Evolutionary conservation across 305 asterid genomes (phyloP).

Genomic region (Solanum aculeatissimum): DNA sequence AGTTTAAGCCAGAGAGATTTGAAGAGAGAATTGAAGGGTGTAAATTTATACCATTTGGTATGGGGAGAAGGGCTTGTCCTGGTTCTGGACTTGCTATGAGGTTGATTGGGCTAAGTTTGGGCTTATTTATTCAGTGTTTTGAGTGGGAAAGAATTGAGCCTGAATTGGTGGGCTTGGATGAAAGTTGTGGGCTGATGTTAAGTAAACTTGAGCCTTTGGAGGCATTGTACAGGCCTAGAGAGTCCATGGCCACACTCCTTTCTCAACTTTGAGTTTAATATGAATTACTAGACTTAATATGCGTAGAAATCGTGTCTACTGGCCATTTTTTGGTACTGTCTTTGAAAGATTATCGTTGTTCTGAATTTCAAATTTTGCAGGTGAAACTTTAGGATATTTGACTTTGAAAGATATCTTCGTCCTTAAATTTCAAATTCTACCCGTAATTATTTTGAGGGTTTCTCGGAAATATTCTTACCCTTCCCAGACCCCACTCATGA

Average conservation of each 20-base stretch:
- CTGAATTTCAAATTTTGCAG: not conserved
- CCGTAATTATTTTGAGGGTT: too few relatives aligned
- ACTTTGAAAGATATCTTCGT: not conserved
- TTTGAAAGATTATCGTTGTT: not conserved
- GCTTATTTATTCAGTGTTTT: slow-evolving; percentile 18
- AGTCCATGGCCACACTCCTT: slow-evolving; percentile 2
- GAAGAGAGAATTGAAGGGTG: slow-evolving; percentile 1
- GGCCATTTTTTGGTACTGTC: not conserved
- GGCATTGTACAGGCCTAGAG: slow-evolving; percentile 11
- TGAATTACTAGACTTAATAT: not conserved
- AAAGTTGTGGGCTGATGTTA: slow-evolving; percentile 1
- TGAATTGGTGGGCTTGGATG: not conserved
- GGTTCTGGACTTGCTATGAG: slow-evolving; percentile 21
- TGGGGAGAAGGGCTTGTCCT: slow-evolving; percentile 25
- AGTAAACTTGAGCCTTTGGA: slow-evolving; percentile 7
- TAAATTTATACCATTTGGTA: slow-evolving; percentile 20
- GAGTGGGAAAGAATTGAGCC: slow-evolving; percentile 17
- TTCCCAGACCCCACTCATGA: too few relatives aligned
- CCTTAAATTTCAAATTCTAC: not conserved
- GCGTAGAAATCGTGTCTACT: not conserved
- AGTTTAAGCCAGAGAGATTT: slow-evolving; percentile 25
- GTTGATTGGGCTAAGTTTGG: slow-evolving; percentile 5
- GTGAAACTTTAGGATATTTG: not conserved
- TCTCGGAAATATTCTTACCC: too few relatives aligned
- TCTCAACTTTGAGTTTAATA: slow-evolving; percentile 1